Evolutionary conservation across 306 rosid species (phyloP).

Genomic region (Spatholobus suberectus): DNA sequence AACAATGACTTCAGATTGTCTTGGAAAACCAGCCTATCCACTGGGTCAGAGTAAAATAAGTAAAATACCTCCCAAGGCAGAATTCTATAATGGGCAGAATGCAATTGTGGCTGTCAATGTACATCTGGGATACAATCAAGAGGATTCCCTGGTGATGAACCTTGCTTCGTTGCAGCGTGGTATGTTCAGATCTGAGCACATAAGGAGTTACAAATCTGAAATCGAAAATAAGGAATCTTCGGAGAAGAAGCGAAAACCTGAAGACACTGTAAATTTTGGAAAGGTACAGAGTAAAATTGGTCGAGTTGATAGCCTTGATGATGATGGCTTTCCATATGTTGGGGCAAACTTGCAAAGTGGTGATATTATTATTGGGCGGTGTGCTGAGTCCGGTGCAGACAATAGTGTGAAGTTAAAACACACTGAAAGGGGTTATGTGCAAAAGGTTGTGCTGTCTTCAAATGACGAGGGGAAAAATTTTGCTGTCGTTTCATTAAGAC

Average conservation of each 20-base stretch:
- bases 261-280: conserved; percentile 80
- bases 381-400: conserved; percentile 91
- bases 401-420: conserved; percentile 91
- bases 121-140: conserved; percentile 94
- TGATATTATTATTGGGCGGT: conserved; percentile 83
- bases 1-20: conserved; percentile 82
- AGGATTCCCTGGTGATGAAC: conserved; percentile 96
- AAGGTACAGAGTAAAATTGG: conserved; percentile 88
- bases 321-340: conserved; percentile 88
- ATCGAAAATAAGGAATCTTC: conserved; percentile 76
- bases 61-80: conserved; percentile 65
- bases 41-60: conserved; percentile 48
- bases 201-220: conserved; percentile 90
- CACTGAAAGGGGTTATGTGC: conserved; percentile 94
- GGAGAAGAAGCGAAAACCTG: conserved; percentile 82
- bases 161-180: conserved; percentile 97
- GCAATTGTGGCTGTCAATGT: conserved; percentile 98
- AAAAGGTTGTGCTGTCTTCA: conserved; percentile 90
- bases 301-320: conserved; percentile 92
- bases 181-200: conserved; percentile 92
- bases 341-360: conserved; percentile 94
- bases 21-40: conserved; percentile 65
- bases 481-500: conserved; percentile 91
- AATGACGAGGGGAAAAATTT: conserved; percentile 95
- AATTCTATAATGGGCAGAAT: conserved; percentile 89